Evolutionary conservation across 2,329 filamentous ascomycete species (phyloP).

Genomic region (Penicillium sp.): DNA sequence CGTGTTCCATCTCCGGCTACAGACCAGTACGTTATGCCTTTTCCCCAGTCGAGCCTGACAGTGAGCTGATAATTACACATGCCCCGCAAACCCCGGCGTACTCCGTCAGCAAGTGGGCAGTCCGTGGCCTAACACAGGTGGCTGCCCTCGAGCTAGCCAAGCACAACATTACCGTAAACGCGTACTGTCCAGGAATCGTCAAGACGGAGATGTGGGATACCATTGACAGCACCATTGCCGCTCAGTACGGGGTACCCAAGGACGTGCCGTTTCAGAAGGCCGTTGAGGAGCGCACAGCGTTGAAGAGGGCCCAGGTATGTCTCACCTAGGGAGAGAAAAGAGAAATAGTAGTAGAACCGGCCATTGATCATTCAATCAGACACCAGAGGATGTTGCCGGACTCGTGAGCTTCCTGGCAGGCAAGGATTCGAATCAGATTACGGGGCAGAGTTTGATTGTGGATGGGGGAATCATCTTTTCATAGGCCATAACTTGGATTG

Average conservation of each 20-base stretch:
- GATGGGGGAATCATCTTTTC: not conserved
- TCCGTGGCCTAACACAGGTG: not conserved
- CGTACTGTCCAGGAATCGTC: not conserved
- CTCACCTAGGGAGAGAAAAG: not conserved
- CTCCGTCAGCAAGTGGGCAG: not conserved
- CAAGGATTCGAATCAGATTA: not conserved
- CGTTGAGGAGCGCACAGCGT: not conserved
- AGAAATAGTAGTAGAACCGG: too few species aligned
- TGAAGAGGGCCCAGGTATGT: not conserved
- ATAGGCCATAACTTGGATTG: too few species aligned
- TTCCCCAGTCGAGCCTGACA: too few species aligned
- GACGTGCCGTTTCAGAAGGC: not conserved
- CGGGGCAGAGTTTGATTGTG: not conserved
- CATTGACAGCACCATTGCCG: not conserved
- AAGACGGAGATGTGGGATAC: conserved; percentile 3
- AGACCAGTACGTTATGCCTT: not conserved
- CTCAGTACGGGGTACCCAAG: not conserved
- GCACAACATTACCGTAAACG: conserved; percentile 1
- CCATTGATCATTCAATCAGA: not conserved
- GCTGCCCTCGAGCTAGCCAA: not conserved
- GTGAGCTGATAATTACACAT: too few species aligned
- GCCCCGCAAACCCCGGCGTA: not conserved
- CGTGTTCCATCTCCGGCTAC: conserved; percentile 1
- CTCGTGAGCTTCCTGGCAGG: not conserved
- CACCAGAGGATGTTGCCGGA: not conserved